phyloP scores from a whole-genome alignment of 768 basidiomycete species.

The Mycena floridula region DNA sequence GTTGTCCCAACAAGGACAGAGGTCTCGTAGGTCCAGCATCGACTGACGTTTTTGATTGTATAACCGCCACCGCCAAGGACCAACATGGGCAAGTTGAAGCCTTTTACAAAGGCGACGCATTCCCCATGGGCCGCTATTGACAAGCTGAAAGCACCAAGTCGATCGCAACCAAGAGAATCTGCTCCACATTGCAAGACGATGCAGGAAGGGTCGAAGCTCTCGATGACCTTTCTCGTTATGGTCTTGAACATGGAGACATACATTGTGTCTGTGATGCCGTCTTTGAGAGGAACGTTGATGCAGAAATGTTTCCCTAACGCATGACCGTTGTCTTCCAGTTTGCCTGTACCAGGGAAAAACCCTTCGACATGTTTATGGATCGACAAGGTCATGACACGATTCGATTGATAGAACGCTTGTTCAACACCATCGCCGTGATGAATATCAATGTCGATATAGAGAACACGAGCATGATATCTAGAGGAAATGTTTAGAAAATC shows the following conservation, averaged over 20 bases:
- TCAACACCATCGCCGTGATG: constrained; percentile 99
- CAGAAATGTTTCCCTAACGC: constrained; percentile 92
- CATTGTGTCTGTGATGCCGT: constrained; percentile 96
- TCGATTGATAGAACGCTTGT: constrained; percentile 94
- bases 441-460: constrained; percentile 99
- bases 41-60: constrained; percentile 92
- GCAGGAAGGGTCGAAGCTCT: constrained; percentile 77
- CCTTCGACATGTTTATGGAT: constrained; percentile 99
- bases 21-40: constrained; percentile 99
- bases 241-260: constrained; percentile 94
- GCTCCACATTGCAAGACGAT: constrained; percentile 98
- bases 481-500: not conserved
- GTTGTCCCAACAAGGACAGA: constrained; percentile 80
- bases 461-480: constrained; percentile 90
- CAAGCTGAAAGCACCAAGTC: constrained; percentile 94
- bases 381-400: constrained; percentile 96
- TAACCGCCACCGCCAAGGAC: constrained; percentile 96
- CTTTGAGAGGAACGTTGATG: constrained; percentile 90
- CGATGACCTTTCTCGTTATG: constrained; percentile 90
- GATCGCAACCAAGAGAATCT: constrained; percentile 90
- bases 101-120: constrained; percentile 94
- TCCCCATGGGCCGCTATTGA: constrained; percentile 97
- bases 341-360: constrained; percentile 97
- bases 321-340: constrained; percentile 86
- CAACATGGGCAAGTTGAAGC: constrained; percentile 84